A percentile compares a stretch with the other conserved stretches of the same genome.
Conservation (phyloP, 805 yeast genomes). For the Lachancea fermentati region DNA sequence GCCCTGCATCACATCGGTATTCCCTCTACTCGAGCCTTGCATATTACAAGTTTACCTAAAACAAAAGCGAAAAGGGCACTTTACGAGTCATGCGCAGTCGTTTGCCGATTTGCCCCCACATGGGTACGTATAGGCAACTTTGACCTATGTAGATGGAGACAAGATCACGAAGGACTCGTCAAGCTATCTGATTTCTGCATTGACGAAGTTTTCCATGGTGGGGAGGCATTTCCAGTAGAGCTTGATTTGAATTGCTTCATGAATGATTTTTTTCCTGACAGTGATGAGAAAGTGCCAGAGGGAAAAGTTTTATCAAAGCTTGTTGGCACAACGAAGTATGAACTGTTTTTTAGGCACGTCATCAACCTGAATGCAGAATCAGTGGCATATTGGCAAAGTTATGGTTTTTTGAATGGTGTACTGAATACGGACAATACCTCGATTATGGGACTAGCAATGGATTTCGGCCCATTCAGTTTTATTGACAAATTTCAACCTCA, state of each 20-base stretch:
- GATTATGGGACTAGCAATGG: conserved; percentile 79
- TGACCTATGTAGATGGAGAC: conserved; percentile 72
- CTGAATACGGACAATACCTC: conserved; percentile 93
- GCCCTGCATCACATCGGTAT: conserved; percentile 73
- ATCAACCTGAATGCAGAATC: conserved; percentile 68
- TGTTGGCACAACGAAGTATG: conserved; percentile 51
- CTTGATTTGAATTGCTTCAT: conserved; percentile 20
- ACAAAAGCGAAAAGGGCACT: conserved; percentile 70
- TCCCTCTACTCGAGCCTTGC: conserved; percentile 80
- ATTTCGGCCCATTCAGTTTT: conserved; percentile 92
- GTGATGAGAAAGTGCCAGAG: conserved; percentile 7
- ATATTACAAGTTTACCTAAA: conserved; percentile 65
- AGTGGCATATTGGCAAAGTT: conserved; percentile 82
- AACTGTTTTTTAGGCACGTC: conserved; percentile 63
- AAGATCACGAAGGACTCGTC: conserved; percentile 58
- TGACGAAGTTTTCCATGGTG: conserved; percentile 48
- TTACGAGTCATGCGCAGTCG: conserved; percentile 75
- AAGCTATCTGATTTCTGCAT: conserved; percentile 68
- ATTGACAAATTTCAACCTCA: conserved; percentile 78
- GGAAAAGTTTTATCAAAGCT: conserved; percentile 15
- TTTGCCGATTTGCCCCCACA: conserved; percentile 72
- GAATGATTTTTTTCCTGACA: conserved; percentile 21
- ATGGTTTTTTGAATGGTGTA: conserved; percentile 92
- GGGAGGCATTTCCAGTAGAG: conserved; percentile 27
- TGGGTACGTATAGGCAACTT: conserved; percentile 90